Evolutionary conservation across 2,329 filamentous ascomycete species (phyloP).

Genomic region (Xylariomycetidae sp.): DNA sequence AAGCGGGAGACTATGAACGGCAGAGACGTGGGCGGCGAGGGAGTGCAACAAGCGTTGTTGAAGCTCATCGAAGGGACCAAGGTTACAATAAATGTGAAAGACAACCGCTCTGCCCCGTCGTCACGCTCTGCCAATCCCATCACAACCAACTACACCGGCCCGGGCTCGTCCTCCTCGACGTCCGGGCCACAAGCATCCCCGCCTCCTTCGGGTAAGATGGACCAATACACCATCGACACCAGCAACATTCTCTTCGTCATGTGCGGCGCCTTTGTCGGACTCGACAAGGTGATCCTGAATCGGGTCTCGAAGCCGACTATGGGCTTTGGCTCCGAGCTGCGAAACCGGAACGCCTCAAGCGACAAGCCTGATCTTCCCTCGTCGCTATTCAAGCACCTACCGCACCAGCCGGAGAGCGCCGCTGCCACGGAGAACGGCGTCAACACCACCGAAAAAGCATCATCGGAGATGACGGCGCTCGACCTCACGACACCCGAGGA

Average conservation of each 20-base stretch:
- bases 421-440: slow-evolving; percentile 13
- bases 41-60: slow-evolving; percentile 89
- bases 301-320: slow-evolving; percentile 82
- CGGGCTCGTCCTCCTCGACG: slow-evolving; percentile 37
- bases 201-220: slow-evolving; percentile 42
- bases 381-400: slow-evolving; percentile 49
- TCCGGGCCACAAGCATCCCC: slow-evolving; percentile 37
- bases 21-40: slow-evolving; percentile 91
- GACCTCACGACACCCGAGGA: slow-evolving; percentile 71
- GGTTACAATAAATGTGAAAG: slow-evolving; percentile 84
- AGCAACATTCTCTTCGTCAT: slow-evolving; percentile 97
- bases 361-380: slow-evolving; percentile 58
- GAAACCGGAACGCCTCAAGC: slow-evolving; percentile 41
- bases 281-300: slow-evolving; percentile 81
- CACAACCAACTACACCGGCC: slow-evolving; percentile 45
- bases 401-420: slow-evolving; percentile 41
- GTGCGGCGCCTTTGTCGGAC: slow-evolving; percentile 87
- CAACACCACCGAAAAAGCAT: neutral
- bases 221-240: slow-evolving; percentile 74
- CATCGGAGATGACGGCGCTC: slow-evolving; percentile 47
- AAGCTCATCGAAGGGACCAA: slow-evolving; percentile 97
- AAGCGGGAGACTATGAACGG: slow-evolving; percentile 81
- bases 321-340: slow-evolving; percentile 82
- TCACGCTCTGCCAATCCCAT: slow-evolving; percentile 47
- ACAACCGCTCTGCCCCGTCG: slow-evolving; percentile 48